These are phyloP conservation scores for Chenopodium quinoa DNA, from an alignment of 148 eudicot species.

Conservation along the genomic window DNA sequence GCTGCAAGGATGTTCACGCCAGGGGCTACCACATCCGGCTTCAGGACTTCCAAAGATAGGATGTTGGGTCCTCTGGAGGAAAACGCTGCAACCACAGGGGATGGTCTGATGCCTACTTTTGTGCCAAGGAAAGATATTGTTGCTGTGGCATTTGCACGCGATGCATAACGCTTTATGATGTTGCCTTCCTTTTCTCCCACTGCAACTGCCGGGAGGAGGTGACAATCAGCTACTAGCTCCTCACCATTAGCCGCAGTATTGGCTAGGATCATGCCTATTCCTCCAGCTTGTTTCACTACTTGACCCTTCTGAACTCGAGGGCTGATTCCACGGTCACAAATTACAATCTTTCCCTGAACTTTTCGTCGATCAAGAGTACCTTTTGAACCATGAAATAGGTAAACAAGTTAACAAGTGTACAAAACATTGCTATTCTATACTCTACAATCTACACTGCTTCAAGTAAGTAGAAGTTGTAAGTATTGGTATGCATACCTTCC, in stretches of 20 bases:
- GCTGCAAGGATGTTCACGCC: constrained; percentile 94
- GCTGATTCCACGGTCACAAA: constrained; percentile 86
- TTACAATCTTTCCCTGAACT: constrained; percentile 74
- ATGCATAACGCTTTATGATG: constrained; percentile 55
- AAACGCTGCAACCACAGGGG: constrained; percentile 87
- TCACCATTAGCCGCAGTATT: constrained; percentile 82
- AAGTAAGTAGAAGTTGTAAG: neutral
- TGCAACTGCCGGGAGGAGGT: constrained; percentile 80
- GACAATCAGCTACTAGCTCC: constrained; percentile 88
- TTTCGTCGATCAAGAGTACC: constrained; percentile 60
- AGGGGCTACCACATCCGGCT: constrained; percentile 87
- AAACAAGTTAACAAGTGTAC: neutral
- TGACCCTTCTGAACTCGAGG: constrained; percentile 92
- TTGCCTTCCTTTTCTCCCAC: constrained; percentile 67
- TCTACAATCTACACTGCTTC: neutral
- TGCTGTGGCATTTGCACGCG: constrained; percentile 47
- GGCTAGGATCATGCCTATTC: constrained; percentile 79
- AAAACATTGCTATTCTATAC: neutral
- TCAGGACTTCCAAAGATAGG: constrained; percentile 62
- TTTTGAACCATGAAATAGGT: neutral
- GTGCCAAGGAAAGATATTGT: constrained; percentile 69
- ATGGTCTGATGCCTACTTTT: constrained; percentile 50
- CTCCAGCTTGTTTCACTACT: constrained; percentile 91
- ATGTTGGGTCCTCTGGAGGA: constrained; percentile 93
- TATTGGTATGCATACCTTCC: constrained; percentile 45